A percentile compares a stretch with the other conserved stretches of the same genome.
Conservation (phyloP, 208 protist genomes). For the Trypanosoma caninum region DNA sequence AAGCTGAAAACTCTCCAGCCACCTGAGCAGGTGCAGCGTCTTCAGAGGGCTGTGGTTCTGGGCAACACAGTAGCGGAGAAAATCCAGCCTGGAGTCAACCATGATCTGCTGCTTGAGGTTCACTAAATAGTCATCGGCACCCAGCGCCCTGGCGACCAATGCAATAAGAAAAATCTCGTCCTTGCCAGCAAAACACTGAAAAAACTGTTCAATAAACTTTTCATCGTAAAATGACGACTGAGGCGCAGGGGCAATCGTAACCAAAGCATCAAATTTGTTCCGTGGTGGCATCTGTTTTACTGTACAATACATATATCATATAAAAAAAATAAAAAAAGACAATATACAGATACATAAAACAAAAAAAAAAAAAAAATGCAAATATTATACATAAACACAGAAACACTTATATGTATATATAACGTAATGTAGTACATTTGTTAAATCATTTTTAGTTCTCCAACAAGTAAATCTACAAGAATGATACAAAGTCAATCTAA, state of each 20-base stretch:
- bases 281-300: slow-evolving; percentile 16
- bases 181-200: slow-evolving; percentile 20
- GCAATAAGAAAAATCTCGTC: slow-evolving; percentile 34
- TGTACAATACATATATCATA: background rate
- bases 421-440: background rate
- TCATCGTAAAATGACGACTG: slow-evolving; percentile 29
- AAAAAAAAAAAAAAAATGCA: background rate
- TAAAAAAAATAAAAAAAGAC: slow-evolving; percentile 1
- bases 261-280: slow-evolving; percentile 11
- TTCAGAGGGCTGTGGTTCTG: slow-evolving; percentile 52
- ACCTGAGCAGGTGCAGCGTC: slow-evolving; percentile 60
- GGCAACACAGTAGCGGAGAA: slow-evolving; percentile 59
- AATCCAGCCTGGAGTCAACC: slow-evolving; percentile 62
- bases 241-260: slow-evolving; percentile 3
- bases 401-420: background rate
- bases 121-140: slow-evolving; percentile 56
- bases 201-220: slow-evolving; percentile 37
- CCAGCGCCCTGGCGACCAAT: slow-evolving; percentile 40
- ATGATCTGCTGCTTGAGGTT: slow-evolving; percentile 63
- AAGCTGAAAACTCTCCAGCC: slow-evolving; percentile 23
- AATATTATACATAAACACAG: background rate
- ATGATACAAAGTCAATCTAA: no score
- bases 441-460: no score
- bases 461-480: no score
- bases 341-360: background rate